Conservation (phyloP, 1,139 yeast species). For the Hyphopichia fennica region DNA sequence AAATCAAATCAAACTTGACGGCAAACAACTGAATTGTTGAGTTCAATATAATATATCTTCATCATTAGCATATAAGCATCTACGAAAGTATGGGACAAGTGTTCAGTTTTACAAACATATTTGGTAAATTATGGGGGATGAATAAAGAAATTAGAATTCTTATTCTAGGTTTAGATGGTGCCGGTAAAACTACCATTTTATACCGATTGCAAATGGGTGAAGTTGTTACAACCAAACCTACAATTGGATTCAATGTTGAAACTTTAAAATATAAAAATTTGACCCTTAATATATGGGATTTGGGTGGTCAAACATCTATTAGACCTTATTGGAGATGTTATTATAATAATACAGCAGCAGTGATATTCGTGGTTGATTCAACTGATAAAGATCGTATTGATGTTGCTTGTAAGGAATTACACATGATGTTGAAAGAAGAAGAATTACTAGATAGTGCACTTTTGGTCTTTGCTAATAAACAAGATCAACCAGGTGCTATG, state of each 20-base stretch:
- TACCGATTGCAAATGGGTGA: constrained; percentile 92
- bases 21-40: not conserved
- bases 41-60: too few species aligned
- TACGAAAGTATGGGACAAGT: constrained; percentile 66
- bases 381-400: constrained; percentile 93
- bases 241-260: constrained; percentile 96
- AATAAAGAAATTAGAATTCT: constrained; percentile 89
- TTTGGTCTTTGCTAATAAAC: constrained; percentile 94
- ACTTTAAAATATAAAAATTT: constrained; percentile 87
- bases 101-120: constrained; percentile 72
- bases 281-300: constrained; percentile 85
- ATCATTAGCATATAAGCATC: not conserved
- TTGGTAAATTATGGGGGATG: constrained; percentile 85
- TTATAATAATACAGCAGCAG: constrained; percentile 94
- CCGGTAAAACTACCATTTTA: constrained; percentile 94
- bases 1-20: too few species aligned
- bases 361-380: constrained; percentile 93
- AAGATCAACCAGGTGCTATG: constrained; percentile 94
- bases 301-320: constrained; percentile 96
- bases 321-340: constrained; percentile 99
- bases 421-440: constrained; percentile 89
- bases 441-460: constrained; percentile 88
- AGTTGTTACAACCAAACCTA: constrained; percentile 91
- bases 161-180: constrained; percentile 94
- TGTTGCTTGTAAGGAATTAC: constrained; percentile 84